These are phyloP conservation scores for Mycena epipterygia DNA, from an alignment of 768 basidiomycete species.

Conservation along the genomic window DNA sequence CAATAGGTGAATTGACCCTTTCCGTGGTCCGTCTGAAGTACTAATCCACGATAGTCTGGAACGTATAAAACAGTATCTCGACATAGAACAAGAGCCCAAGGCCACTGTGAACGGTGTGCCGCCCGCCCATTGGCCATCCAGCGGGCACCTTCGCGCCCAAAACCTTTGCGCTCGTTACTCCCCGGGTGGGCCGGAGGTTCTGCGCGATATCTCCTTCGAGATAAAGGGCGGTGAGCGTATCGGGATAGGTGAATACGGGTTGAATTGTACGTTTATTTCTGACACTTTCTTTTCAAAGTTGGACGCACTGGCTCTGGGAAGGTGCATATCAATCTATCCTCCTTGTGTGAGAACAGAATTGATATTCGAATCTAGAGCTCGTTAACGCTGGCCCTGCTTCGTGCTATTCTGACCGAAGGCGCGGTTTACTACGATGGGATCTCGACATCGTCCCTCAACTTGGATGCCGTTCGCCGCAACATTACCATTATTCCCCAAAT, in stretches of 20 bases:
- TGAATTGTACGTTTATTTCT: background rate
- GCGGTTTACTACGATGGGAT: slow-evolving; percentile 58
- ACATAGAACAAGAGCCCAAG: slow-evolving; percentile 69
- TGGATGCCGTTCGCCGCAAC: slow-evolving; percentile 57
- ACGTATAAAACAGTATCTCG: slow-evolving; percentile 77
- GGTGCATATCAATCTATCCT: slow-evolving; percentile 53
- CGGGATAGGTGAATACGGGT: background rate
- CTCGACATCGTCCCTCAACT: slow-evolving; percentile 53
- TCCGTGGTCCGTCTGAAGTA: background rate
- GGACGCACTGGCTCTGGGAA: slow-evolving; percentile 60
- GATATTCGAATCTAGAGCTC: slow-evolving; percentile 38
- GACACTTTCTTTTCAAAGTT: slow-evolving; percentile 38
- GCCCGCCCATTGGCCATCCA: slow-evolving; percentile 77
- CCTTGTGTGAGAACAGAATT: slow-evolving; percentile 28
- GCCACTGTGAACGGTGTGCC: slow-evolving; percentile 58
- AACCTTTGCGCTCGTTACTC: slow-evolving; percentile 70
- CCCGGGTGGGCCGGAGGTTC: slow-evolving; percentile 63
- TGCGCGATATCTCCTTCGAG: slow-evolving; percentile 44
- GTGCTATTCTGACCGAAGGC: slow-evolving; percentile 58
- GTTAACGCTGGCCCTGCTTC: slow-evolving; percentile 54
- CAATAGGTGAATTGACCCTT: slow-evolving; percentile 52
- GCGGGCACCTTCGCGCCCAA: slow-evolving; percentile 67
- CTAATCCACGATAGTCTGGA: slow-evolving; percentile 59
- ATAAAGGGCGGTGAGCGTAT: slow-evolving; percentile 56
- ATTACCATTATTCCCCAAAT: slow-evolving; percentile 59